Percentiles rank a stretch among this genome's conserved stretches.
Evolutionary conservation across 352 stramenopile species (phyloP).

Genomic region (Plasmopara muralis): DNA sequence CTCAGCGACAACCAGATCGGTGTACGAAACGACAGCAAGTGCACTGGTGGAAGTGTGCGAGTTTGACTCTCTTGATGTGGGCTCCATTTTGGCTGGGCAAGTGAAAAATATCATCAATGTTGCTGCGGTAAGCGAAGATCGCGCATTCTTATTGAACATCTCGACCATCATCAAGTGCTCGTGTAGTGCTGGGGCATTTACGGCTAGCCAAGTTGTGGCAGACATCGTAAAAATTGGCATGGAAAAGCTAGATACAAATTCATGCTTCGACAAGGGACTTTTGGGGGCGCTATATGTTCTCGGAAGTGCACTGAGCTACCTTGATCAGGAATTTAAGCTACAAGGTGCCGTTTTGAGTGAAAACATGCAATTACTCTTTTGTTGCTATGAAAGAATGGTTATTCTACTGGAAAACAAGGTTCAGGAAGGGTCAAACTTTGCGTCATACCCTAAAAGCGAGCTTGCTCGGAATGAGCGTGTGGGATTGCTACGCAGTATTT

Average conservation of each 20-base stretch:
- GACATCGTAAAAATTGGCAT: slow-evolving; percentile 18
- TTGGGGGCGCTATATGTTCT: slow-evolving; percentile 31
- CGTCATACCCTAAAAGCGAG: slow-evolving; percentile 31
- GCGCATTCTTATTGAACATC: slow-evolving; percentile 33
- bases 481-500: slow-evolving; percentile 30
- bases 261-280: slow-evolving; percentile 5
- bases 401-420: slow-evolving; percentile 21
- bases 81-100: slow-evolving; percentile 16
- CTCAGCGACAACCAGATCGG: not conserved
- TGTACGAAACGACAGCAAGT: slow-evolving; percentile 34
- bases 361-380: slow-evolving; percentile 22
- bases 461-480: slow-evolving; percentile 35
- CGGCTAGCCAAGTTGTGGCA: slow-evolving; percentile 13
- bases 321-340: slow-evolving; percentile 11
- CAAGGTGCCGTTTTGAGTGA: slow-evolving; percentile 7
- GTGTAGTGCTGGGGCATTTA: slow-evolving; percentile 17
- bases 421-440: slow-evolving; percentile 28
- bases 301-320: slow-evolving; percentile 26
- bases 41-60: slow-evolving; percentile 30
- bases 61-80: slow-evolving; percentile 26
- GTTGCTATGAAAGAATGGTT: slow-evolving; percentile 25
- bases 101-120: slow-evolving; percentile 22
- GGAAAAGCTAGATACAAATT: slow-evolving; percentile 15
- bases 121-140: slow-evolving; percentile 21
- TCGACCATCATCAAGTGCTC: slow-evolving; percentile 23